Evolutionary conservation across 2,329 filamentous ascomycete genomes (phyloP).

Genomic region (Lasiodiplodia hormozganensis): DNA sequence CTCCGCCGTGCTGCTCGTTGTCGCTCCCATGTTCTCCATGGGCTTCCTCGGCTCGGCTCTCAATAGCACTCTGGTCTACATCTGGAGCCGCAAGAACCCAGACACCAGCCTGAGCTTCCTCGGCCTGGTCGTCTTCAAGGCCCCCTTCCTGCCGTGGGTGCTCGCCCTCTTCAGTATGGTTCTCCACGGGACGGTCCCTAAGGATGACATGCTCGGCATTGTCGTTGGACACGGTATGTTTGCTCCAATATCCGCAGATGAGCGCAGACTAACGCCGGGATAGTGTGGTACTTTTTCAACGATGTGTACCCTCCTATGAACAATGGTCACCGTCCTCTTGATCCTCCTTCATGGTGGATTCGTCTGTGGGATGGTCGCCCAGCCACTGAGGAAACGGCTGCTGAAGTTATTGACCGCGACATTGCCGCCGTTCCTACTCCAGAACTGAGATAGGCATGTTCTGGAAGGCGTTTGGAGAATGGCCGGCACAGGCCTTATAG

Average conservation of each 20-base stretch:
- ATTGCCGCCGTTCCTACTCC: constrained; percentile 26
- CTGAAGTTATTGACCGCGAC: constrained; percentile 23
- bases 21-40: constrained; percentile 89
- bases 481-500: not conserved
- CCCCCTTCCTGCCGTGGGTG: constrained; percentile 95
- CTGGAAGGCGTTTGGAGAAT: constrained; percentile 1
- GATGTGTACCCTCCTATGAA: constrained; percentile 95
- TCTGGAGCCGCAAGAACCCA: constrained; percentile 95
- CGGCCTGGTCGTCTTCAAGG: constrained; percentile 87
- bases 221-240: constrained; percentile 79
- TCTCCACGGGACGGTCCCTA: constrained; percentile 87
- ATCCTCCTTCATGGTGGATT: constrained; percentile 90
- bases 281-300: constrained; percentile 95
- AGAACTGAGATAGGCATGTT: constrained; percentile 16
- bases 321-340: constrained; percentile 81
- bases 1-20: constrained; percentile 75
- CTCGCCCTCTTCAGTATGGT: constrained; percentile 90
- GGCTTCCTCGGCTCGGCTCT: constrained; percentile 94
- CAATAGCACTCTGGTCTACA: constrained; percentile 93
- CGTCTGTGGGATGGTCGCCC: constrained; percentile 71
- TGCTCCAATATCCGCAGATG: constrained; percentile 26
- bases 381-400: constrained; percentile 15
- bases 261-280: not conserved
- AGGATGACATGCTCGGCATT: constrained; percentile 95
- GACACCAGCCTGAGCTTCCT: constrained; percentile 87